phyloP scores from a whole-genome alignment of 768 basidiomycete genomes.

The Lactarius indigo region DNA sequence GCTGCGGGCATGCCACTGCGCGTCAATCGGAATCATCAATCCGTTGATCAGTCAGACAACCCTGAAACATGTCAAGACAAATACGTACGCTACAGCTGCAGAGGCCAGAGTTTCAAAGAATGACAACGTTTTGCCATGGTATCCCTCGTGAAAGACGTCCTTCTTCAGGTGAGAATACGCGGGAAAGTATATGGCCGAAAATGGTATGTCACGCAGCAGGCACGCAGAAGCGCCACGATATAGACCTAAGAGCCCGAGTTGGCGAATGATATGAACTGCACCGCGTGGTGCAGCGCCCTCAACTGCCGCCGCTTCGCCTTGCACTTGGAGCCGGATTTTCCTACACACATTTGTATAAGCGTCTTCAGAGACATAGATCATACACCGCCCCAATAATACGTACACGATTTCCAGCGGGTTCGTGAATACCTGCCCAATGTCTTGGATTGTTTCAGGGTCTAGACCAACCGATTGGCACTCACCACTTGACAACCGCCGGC shows the following conservation, averaged over 20 bases:
- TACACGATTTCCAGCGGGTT: conserved; percentile 97
- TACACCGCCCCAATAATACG: conserved; percentile 27
- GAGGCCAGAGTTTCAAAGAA: conserved; percentile 86
- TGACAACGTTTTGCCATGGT: conserved; percentile 88
- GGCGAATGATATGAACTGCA: conserved; percentile 88
- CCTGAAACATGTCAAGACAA: conserved; percentile 4
- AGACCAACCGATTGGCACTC: conserved; percentile 35
- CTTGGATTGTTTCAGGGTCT: conserved; percentile 4
- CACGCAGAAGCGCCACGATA: conserved; percentile 95
- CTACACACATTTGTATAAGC: conserved; percentile 37
- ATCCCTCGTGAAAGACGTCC: conserved; percentile 93
- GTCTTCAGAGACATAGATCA: background rate
- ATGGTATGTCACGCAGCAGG: conserved; percentile 92
- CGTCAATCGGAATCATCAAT: conserved; percentile 21
- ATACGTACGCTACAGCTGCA: conserved; percentile 75
- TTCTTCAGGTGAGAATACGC: conserved; percentile 88
- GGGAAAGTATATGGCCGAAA: conserved; percentile 91
- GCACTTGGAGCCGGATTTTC: conserved; percentile 92
- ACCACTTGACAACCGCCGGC: conserved; percentile 99
- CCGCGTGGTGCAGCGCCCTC: conserved; percentile 81
- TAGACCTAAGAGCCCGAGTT: conserved; percentile 86
- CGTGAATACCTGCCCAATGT: conserved; percentile 72
- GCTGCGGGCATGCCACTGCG: conserved; percentile 96
- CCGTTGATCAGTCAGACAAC: conserved; percentile 10
- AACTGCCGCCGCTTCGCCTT: conserved; percentile 88